These are phyloP conservation scores for Myxozyma vanderwaltii DNA, from an alignment of 805 yeast genomes.

Conservation along the genomic window DNA sequence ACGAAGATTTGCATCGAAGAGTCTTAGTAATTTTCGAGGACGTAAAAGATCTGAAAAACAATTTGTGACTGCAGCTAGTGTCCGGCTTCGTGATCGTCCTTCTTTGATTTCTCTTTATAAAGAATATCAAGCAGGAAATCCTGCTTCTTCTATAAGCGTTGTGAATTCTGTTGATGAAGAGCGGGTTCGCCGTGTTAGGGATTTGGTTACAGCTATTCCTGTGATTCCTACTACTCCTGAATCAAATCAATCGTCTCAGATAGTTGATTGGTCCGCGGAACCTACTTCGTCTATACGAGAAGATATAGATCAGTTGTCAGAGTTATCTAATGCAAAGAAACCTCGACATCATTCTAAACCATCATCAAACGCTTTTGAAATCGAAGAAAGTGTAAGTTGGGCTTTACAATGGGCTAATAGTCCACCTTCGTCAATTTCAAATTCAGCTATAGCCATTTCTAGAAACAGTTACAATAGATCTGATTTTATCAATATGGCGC, in stretches of 20 bases:
- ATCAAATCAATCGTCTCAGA: neutral
- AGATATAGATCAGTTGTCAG: neutral
- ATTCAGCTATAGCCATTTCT: neutral
- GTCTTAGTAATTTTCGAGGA: constrained; percentile 7
- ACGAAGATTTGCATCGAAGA: constrained; percentile 16
- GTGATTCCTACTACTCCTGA: neutral
- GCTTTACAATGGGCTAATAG: constrained; percentile 17
- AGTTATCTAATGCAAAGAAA: too few species aligned
- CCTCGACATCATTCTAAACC: neutral
- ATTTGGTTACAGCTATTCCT: neutral
- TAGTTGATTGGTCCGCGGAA: neutral
- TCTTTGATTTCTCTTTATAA: constrained; percentile 22
- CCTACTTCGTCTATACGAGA: neutral
- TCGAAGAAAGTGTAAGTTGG: constrained; percentile 9
- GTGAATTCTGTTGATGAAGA: constrained; percentile 2
- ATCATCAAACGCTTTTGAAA: constrained; percentile 6
- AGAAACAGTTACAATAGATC: neutral
- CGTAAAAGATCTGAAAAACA: constrained; percentile 2
- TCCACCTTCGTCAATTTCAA: neutral
- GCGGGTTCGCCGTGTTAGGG: constrained; percentile 6
- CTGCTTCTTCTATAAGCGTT: neutral
- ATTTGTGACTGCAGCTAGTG: constrained; percentile 3
- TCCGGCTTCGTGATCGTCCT: constrained; percentile 20
- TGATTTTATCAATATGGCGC: neutral
- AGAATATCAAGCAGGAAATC: constrained; percentile 18